Percentiles rank a stretch among this genome's conserved stretches.
Evolutionary conservation across 2,329 filamentous ascomycete genomes (phyloP).

Genomic region (Botryosphaeria agaves): DNA sequence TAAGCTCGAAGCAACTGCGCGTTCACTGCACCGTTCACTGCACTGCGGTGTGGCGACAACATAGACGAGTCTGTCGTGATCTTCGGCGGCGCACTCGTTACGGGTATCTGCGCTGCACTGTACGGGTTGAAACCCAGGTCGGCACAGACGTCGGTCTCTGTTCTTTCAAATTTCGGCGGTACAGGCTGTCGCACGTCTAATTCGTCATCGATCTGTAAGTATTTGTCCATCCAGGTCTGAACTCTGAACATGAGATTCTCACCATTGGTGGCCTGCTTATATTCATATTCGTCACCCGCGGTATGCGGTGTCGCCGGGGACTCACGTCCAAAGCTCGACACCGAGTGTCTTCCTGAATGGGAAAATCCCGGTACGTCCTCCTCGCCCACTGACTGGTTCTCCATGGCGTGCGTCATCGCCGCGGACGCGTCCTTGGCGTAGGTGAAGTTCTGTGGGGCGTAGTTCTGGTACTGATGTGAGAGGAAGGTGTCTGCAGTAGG

Average conservation of each 20-base stretch:
- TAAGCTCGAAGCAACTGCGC: conserved; percentile 49
- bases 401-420: conserved; percentile 42
- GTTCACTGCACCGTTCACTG: conserved; percentile 58
- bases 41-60: conserved; percentile 44
- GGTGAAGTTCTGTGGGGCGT: conserved; percentile 17
- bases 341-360: conserved; percentile 37
- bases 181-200: conserved; percentile 32
- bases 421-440: conserved; percentile 32
- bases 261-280: conserved; percentile 36
- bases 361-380: conserved; percentile 33
- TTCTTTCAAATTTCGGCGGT: conserved; percentile 60
- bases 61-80: no score
- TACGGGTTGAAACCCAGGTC: conserved; percentile 72
- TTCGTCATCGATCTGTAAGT: conserved; percentile 47
- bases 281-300: conserved; percentile 32
- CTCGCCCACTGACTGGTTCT: conserved; percentile 25
- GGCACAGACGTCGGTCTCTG: conserved; percentile 69
- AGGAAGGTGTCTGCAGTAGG: conserved; percentile 34
- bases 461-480: conserved; percentile 19
- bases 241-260: conserved; percentile 24
- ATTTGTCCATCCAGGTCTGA: conserved; percentile 37
- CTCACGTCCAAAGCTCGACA: conserved; percentile 42
- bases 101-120: conserved; percentile 41
- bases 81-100: no score
- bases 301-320: conserved; percentile 45